phyloP scores from a whole-genome alignment of 139 green algal species.

The Haematococcus sp. region DNA sequence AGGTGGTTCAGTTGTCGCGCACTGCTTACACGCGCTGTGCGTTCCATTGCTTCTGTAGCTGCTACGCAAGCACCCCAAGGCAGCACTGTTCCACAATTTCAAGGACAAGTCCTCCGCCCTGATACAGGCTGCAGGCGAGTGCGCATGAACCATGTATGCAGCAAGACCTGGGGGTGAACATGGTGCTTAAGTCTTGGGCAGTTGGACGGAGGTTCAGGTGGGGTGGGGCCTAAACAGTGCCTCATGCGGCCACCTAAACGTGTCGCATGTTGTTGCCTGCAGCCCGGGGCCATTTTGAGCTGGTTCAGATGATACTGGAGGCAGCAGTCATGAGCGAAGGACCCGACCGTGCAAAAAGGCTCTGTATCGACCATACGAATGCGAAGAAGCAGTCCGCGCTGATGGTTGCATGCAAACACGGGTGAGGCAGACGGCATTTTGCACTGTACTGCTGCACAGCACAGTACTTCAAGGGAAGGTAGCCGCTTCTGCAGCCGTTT shows the following conservation, averaged over 20 bases:
- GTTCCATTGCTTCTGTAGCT: neutral
- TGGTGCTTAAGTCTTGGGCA: too few species aligned
- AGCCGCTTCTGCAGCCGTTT: too few species aligned
- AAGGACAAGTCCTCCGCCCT: constrained; percentile 34
- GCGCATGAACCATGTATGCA: neutral
- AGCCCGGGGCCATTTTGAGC: constrained; percentile 45
- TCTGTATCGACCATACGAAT: constrained; percentile 53
- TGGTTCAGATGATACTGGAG: constrained; percentile 52
- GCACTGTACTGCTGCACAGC: too few species aligned
- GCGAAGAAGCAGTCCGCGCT: constrained; percentile 48
- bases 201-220: too few species aligned
- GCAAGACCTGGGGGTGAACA: too few species aligned
- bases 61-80: constrained; percentile 24
- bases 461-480: too few species aligned
- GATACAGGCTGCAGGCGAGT: constrained; percentile 37
- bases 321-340: constrained; percentile 45
- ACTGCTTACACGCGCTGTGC: too few species aligned
- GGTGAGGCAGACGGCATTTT: too few species aligned
- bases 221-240: too few species aligned
- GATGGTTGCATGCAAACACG: constrained; percentile 52
- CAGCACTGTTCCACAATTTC: constrained; percentile 36
- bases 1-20: too few species aligned
- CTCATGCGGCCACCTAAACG: neutral
- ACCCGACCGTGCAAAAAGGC: constrained; percentile 28
- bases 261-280: neutral